Conservation (phyloP, 352 stramenopile species). For the Phytophthora citrophthora region DNA sequence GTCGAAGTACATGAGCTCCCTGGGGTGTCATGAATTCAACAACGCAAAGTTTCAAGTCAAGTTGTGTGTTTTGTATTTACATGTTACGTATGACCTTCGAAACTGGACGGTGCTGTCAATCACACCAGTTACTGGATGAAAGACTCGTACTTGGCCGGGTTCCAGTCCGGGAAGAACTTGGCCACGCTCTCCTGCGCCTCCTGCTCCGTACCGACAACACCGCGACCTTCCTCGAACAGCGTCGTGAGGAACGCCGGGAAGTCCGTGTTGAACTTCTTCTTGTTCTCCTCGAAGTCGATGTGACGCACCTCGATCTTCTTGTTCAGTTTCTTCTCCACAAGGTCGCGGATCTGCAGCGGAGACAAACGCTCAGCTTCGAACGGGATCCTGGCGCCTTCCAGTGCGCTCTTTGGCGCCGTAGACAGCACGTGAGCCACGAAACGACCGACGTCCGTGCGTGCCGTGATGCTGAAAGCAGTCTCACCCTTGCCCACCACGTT, state of each 20-base stretch:
- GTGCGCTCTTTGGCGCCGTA: conserved; percentile 5
- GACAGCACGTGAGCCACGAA: conserved; percentile 28
- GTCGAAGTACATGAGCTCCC: too few species aligned
- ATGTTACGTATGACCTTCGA: too few species aligned
- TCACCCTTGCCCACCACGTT: conserved; percentile 21
- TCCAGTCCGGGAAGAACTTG: conserved; percentile 34
- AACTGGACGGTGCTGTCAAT: too few species aligned
- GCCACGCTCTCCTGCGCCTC: conserved; percentile 18
- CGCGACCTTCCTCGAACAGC: conserved; percentile 21
- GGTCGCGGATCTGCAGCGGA: conserved; percentile 16
- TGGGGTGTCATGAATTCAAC: too few species aligned
- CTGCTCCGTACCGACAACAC: conserved; percentile 14
- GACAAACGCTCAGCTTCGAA: conserved; percentile 28
- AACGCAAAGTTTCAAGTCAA: too few species aligned
- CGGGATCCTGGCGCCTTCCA: conserved; percentile 17
- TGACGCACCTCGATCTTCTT: conserved; percentile 30
- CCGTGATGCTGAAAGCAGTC: conserved; percentile 22
- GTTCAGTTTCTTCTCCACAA: conserved; percentile 30
- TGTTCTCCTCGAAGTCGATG: conserved; percentile 26
- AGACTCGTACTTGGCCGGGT: conserved; percentile 24
- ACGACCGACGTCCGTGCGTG: conserved; percentile 14
- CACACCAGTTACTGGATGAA: conserved; percentile 15
- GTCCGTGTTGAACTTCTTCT: conserved; percentile 29
- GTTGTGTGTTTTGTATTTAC: too few species aligned
- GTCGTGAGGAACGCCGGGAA: conserved; percentile 21